phyloP scores from a whole-genome alignment of 1,139 yeast species.

The Yamadazyma trypodendri region DNA sequence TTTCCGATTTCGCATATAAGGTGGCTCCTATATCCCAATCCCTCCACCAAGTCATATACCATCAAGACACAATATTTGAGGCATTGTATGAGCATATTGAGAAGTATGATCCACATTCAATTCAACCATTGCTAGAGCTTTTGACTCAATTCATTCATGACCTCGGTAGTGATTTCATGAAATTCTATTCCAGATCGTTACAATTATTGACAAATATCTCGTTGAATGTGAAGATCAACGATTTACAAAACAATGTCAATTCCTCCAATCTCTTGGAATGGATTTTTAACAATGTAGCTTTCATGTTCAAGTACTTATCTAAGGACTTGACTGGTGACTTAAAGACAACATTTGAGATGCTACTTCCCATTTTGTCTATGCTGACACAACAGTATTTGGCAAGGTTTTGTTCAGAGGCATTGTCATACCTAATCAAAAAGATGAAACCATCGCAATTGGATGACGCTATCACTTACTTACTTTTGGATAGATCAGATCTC shows the following conservation, averaged over 20 bases:
- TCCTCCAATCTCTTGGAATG: conserved; percentile 76
- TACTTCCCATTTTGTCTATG: conserved; percentile 62
- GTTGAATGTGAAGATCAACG: conserved; percentile 44
- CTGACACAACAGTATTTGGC: conserved; percentile 62
- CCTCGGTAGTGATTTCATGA: conserved; percentile 86
- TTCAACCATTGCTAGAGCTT: conserved; percentile 80
- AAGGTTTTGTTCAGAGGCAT: conserved; percentile 86
- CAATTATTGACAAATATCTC: conserved; percentile 52
- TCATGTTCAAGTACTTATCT: conserved; percentile 82
- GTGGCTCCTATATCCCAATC: conserved; percentile 62
- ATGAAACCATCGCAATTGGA: conserved; percentile 50
- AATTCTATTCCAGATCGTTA: conserved; percentile 59
- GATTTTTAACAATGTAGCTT: conserved; percentile 83
- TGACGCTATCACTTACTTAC: conserved; percentile 48
- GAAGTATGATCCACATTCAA: conserved; percentile 63
- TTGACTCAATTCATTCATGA: conserved; percentile 88
- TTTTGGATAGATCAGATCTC: conserved; percentile 42
- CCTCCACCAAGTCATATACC: conserved; percentile 77
- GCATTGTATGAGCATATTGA: conserved; percentile 50
- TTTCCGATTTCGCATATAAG: conserved; percentile 60
- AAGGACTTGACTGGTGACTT: conserved; percentile 61
- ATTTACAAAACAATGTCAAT: conserved; percentile 39
- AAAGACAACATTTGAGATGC: conserved; percentile 61
- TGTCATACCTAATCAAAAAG: conserved; percentile 80
- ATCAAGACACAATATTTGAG: conserved; percentile 61